Conservation (phyloP, 495 filamentous ascomycete genomes). For the Aspergillus sparsus region DNA sequence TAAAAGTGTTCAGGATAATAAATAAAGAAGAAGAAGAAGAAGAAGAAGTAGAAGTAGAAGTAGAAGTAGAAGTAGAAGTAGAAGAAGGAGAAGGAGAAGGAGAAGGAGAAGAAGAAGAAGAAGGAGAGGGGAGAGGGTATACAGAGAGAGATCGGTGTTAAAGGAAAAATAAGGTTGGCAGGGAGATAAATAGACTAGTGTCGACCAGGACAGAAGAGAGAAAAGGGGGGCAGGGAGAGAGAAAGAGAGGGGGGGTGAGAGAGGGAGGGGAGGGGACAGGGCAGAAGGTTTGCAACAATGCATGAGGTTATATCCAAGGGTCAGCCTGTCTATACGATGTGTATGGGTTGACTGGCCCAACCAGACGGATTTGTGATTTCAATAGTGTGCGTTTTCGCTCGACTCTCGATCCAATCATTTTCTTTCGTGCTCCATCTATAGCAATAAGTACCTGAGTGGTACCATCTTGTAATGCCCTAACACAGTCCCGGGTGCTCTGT, state of each 20-base stretch:
- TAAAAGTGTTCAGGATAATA: not conserved
- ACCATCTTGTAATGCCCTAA: conserved; percentile 33
- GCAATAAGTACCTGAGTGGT: conserved; percentile 33
- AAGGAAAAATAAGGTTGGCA: not conserved
- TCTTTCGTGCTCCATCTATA: conserved; percentile 37
- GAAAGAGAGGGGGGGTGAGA: too few species aligned
- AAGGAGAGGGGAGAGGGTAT: not conserved
- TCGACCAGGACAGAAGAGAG: conserved; percentile 1
- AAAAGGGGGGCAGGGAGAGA: not conserved
- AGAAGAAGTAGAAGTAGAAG: not conserved
- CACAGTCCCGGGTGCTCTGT: conserved; percentile 32
- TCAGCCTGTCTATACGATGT: conserved; percentile 30
- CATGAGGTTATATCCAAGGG: conserved; percentile 37
- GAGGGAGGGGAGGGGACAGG: too few species aligned
- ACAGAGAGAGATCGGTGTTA: not conserved
- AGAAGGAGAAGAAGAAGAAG: not conserved
- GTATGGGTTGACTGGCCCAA: conserved; percentile 44
- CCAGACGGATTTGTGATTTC: conserved; percentile 48
- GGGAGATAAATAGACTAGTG: not conserved
- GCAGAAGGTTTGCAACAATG: not conserved
- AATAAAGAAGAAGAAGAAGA: not conserved
- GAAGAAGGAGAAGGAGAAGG: not conserved
- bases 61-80: too few species aligned
- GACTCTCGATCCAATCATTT: conserved; percentile 34
- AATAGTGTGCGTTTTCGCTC: conserved; percentile 40